Percentiles rank a stretch among this genome's conserved stretches.
phyloP scores from a whole-genome alignment of 2,329 filamentous ascomycete species.

The Fusarium protoensiforme region DNA sequence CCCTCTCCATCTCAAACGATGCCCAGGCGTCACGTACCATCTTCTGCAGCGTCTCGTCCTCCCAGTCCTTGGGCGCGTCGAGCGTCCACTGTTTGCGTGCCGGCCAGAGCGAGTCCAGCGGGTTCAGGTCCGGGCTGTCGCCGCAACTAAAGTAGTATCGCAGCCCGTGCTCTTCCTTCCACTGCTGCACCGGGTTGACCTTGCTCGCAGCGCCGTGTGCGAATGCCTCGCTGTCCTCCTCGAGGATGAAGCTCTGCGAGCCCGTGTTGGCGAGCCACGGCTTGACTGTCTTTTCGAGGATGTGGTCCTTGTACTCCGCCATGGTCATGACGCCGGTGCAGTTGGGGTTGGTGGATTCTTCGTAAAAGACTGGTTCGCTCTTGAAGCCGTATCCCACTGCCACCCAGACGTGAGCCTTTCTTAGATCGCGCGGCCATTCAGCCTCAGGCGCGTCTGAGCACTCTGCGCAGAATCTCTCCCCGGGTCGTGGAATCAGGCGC shows the following conservation, averaged over 20 bases:
- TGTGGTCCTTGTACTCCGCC: constrained; percentile 49
- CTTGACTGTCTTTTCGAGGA: constrained; percentile 49
- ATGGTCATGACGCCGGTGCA: constrained; percentile 46
- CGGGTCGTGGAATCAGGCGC: constrained; percentile 48
- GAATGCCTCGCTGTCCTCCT: constrained; percentile 50
- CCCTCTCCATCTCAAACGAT: constrained; percentile 43
- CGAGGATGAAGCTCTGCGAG: constrained; percentile 44
- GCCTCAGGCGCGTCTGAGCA: constrained; percentile 41
- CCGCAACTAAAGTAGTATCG: constrained; percentile 50
- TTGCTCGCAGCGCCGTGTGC: constrained; percentile 51
- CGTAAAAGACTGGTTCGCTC: constrained; percentile 52
- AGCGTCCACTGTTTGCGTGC: constrained; percentile 48
- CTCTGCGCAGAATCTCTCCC: constrained; percentile 47
- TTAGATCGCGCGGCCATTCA: constrained; percentile 48
- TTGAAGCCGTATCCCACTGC: constrained; percentile 51
- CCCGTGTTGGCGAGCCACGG: constrained; percentile 44
- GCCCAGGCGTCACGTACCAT: constrained; percentile 47
- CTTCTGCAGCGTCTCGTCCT: constrained; percentile 47
- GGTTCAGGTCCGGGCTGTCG: constrained; percentile 51
- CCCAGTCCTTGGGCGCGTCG: constrained; percentile 46
- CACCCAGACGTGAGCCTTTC: constrained; percentile 49
- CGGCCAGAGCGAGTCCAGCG: constrained; percentile 51
- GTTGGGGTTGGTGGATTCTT: constrained; percentile 49
- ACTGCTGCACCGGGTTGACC: constrained; percentile 49
- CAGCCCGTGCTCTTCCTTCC: constrained; percentile 49